Conservation (phyloP, 345 rosid species). For the Salix caprea region DNA sequence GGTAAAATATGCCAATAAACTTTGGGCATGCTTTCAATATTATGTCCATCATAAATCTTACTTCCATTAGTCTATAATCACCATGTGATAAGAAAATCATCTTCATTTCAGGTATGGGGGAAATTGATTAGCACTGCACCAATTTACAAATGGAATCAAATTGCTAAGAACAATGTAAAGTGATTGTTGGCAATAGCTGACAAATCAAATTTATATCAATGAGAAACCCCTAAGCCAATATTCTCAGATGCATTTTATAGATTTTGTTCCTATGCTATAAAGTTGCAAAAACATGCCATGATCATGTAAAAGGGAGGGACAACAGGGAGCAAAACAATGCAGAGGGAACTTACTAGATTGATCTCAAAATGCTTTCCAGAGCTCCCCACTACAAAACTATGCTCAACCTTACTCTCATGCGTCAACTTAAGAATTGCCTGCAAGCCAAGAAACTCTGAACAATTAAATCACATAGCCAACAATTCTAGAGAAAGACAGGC, state of each 20-base stretch:
- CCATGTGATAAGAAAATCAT: neutral
- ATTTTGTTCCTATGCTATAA: neutral
- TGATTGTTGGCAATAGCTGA: neutral
- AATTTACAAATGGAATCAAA: neutral
- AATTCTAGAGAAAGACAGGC: slow-evolving; percentile 1
- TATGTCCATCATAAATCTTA: neutral
- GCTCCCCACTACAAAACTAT: slow-evolving; percentile 67
- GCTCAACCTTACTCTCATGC: slow-evolving; percentile 83
- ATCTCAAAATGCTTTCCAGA: slow-evolving; percentile 74
- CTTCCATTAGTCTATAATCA: neutral
- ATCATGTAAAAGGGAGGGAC: neutral
- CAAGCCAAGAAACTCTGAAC: slow-evolving; percentile 31
- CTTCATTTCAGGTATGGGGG: neutral
- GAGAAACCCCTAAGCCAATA: neutral
- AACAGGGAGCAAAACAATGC: neutral
- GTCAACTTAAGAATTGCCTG: slow-evolving; percentile 90
- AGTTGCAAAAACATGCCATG: neutral
- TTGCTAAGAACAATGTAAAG: neutral
- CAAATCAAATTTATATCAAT: neutral
- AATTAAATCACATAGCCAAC: slow-evolving; percentile 2
- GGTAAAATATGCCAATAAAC: too few relatives aligned
- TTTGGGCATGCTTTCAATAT: too few relatives aligned
- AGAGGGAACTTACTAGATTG: slow-evolving; percentile 59
- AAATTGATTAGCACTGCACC: neutral
- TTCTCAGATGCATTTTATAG: neutral